These are phyloP conservation scores for Fusarium solani-melongenae DNA, from an alignment of 2,329 filamentous ascomycete genomes.

Conservation along the genomic window DNA sequence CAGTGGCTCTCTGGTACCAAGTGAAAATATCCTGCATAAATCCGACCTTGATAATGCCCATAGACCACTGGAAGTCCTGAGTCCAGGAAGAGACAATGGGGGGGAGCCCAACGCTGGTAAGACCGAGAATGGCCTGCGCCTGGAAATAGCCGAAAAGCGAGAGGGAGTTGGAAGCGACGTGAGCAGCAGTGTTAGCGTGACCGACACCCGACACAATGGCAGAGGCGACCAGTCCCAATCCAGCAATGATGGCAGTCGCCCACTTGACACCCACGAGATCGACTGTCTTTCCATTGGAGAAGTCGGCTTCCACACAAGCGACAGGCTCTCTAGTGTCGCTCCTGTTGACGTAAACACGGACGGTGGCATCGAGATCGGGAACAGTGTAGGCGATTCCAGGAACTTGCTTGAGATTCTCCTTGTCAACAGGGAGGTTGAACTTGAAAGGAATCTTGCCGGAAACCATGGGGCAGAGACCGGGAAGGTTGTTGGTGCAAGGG, in stretches of 20 bases:
- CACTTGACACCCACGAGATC: conserved; percentile 90
- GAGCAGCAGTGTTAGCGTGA: conserved; percentile 92
- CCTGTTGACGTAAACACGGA: conserved; percentile 83
- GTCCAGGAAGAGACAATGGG: conserved; percentile 94
- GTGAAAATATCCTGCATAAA: conserved; percentile 91
- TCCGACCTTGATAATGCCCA: conserved; percentile 90
- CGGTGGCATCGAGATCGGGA: conserved; percentile 88
- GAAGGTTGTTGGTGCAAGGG: conserved; percentile 77
- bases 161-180: conserved; percentile 92
- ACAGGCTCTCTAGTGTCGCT: conserved; percentile 71
- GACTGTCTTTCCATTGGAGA: conserved; percentile 94
- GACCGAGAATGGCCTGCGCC: conserved; percentile 89
- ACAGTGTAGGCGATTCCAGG: conserved; percentile 89
- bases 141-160: conserved; percentile 97
- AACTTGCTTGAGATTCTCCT: conserved; percentile 70
- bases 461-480: conserved; percentile 90
- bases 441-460: conserved; percentile 81
- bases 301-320: conserved; percentile 86
- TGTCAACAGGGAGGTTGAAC: conserved; percentile 73
- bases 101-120: conserved; percentile 83
- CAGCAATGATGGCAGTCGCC: conserved; percentile 88
- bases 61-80: conserved; percentile 97
- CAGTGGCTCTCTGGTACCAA: conserved; percentile 95
- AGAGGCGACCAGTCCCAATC: conserved; percentile 83
- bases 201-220: conserved; percentile 90